Conservation (phyloP, 495 filamentous ascomycete species). For the Aspergillus ellipticus region DNA sequence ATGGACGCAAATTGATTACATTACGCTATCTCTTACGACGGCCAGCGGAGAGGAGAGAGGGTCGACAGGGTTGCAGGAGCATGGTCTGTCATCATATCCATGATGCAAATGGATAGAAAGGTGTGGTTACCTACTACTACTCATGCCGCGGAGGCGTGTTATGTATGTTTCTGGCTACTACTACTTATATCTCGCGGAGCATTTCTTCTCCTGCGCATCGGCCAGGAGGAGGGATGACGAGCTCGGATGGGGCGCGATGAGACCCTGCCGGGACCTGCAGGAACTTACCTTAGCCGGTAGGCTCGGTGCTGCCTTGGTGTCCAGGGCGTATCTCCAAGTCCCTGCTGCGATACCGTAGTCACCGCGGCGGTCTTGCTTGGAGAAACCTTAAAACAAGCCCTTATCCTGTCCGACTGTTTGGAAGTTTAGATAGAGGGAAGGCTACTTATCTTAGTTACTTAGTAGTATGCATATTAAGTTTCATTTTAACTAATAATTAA, state of each 20-base stretch:
- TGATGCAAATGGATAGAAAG: too few relatives aligned
- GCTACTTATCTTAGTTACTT: background rate
- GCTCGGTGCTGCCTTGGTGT: constrained; percentile 10
- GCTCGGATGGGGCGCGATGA: constrained; percentile 2
- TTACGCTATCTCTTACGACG: background rate
- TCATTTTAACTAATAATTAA: background rate
- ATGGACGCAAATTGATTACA: background rate
- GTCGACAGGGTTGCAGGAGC: too few relatives aligned
- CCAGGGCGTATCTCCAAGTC: constrained; percentile 1
- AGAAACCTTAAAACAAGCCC: constrained; percentile 1
- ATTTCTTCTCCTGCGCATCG: background rate
- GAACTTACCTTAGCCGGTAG: constrained; percentile 19
- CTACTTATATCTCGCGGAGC: background rate
- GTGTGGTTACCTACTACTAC: too few relatives aligned
- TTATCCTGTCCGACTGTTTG: background rate
- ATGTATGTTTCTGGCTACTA: background rate
- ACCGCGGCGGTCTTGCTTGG: background rate
- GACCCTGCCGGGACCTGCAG: constrained; percentile 27
- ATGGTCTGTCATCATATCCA: too few relatives aligned
- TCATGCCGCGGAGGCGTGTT: too few relatives aligned
- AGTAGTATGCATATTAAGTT: background rate
- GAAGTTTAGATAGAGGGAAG: background rate
- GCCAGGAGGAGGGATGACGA: background rate
- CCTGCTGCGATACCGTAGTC: background rate
- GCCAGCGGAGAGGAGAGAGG: too few relatives aligned